Evolutionary conservation across 768 basidiomycete genomes (phyloP), one percentile per base, ranked within the genome.

Genomic region (Lactarius indigo): DNA sequence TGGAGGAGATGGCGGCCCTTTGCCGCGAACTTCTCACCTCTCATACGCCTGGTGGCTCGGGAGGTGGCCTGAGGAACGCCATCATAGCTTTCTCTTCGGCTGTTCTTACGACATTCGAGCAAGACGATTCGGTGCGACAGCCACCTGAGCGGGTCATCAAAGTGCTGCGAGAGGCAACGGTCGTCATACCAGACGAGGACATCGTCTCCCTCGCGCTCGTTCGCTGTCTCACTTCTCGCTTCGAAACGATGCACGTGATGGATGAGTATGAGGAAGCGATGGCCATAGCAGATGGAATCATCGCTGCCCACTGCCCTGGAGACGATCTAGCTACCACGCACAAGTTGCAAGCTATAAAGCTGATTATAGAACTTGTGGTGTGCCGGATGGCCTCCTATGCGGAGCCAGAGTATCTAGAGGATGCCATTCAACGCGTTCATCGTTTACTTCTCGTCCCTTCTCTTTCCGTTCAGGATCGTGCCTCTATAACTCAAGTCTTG

Each of bases 1-100:
- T 63, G 13, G n/a, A 63, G 30, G 62, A 63, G 55, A 63, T 63
- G 41, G 20, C 30, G 6, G 4, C 13, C 41, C 55, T 57, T 41
- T 26, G n/a, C 23, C 41, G 8, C 12, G 55, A 63, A 42, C 7
- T 62, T 10, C 23, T 57, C 30, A 15, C 2, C 62, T 35, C 42
- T 35, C 31, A 15, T 35, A 17, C 54, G 12, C 12, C 52, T 31
- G 31, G 31, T 4, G 3, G 31, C 2, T 54, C 47, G 26, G 10
- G 7, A 10, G 8, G 9, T 0, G 20, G 10, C 0, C 1, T 3
- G n/a, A 2, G 3, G 20, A 8, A n/a, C 3, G 44, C 44, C 9
- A 10, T 44, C 9, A 1, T 0, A 8, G 42, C 6, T n/a, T 47
- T 47, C n/a, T 0, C 6, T n/a, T 1, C 1, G 1, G 44, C 44